A percentile compares a stretch with the other conserved stretches of the same genome.
Evolutionary conservation across 495 filamentous ascomycete species (phyloP).

Genomic region (Annulohypoxylon bovei): DNA sequence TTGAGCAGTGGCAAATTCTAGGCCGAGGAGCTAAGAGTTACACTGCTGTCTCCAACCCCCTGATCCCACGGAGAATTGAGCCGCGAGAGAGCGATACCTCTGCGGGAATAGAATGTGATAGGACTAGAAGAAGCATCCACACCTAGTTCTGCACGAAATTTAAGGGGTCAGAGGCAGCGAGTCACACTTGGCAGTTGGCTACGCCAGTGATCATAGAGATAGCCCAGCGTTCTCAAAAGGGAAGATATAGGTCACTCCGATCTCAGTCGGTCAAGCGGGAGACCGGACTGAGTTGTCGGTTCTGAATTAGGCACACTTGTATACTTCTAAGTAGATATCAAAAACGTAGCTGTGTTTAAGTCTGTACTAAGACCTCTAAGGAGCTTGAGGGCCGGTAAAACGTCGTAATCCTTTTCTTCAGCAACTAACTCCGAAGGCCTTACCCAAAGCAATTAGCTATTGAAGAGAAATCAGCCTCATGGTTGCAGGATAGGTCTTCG

Average conservation of each 20-base stretch:
- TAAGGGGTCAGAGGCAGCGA: neutral
- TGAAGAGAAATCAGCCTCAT: constrained; percentile 2
- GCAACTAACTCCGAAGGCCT: neutral
- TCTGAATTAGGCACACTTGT: neutral
- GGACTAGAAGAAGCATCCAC: neutral
- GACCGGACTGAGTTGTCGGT: neutral
- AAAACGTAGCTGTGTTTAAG: neutral
- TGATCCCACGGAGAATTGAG: neutral
- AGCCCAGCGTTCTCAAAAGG: neutral
- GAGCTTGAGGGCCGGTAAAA: neutral
- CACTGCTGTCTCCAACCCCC: neutral
- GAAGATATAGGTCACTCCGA: neutral
- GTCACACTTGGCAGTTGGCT: constrained; percentile 10
- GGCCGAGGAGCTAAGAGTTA: neutral
- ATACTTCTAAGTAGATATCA: neutral
- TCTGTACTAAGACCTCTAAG: neutral
- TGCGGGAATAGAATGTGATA: neutral
- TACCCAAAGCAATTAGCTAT: neutral
- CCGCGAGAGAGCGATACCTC: neutral
- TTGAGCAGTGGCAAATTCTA: neutral
- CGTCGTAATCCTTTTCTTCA: neutral
- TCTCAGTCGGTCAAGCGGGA: neutral
- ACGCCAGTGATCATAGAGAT: neutral
- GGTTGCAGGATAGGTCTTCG: constrained; percentile 7
- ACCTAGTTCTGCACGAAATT: neutral